Percentiles rank a stretch among this genome's conserved stretches.
These are phyloP conservation scores for Colletotrichum higginsianum DNA, from an alignment of 2,329 filamentous ascomycete genomes.

Conservation along the genomic window DNA sequence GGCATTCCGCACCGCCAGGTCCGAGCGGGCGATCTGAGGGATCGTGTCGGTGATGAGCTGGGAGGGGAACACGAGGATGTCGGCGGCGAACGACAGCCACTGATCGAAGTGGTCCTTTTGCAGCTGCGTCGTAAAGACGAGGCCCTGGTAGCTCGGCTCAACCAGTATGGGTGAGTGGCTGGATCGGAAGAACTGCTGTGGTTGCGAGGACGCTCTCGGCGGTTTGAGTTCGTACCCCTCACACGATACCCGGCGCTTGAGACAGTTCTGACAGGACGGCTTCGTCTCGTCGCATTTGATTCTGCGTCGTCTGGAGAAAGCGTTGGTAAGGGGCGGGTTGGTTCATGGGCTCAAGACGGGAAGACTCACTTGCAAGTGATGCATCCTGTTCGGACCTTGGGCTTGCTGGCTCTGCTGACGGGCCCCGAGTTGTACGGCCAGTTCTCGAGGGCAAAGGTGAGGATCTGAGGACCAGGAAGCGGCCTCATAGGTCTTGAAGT, in stretches of 20 bases:
- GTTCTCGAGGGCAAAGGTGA: conserved; percentile 36
- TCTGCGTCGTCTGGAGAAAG: conserved; percentile 19
- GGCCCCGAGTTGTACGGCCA: conserved; percentile 33
- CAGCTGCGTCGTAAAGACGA: conserved; percentile 33
- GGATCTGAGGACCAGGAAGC: conserved; percentile 14
- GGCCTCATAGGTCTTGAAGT: conserved; percentile 10
- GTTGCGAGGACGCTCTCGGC: not conserved
- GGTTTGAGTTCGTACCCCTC: conserved; percentile 33
- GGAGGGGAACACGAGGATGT: conserved; percentile 32
- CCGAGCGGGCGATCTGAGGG: conserved; percentile 36
- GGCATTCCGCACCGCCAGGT: conserved; percentile 52
- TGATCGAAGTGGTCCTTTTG: conserved; percentile 35
- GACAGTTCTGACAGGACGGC: conserved; percentile 32
- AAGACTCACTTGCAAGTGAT: conserved; percentile 39
- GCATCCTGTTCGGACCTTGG: conserved; percentile 43
- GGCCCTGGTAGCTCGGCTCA: conserved; percentile 33
- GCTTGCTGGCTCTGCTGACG: conserved; percentile 38
- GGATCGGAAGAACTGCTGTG: not conserved
- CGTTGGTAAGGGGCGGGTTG: not conserved
- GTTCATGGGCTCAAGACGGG: not conserved
- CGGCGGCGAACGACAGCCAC: conserved; percentile 27
- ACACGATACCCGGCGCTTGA: conserved; percentile 25
- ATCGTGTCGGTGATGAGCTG: conserved; percentile 42
- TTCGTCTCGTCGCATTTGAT: conserved; percentile 37
- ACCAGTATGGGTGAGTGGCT: conserved; percentile 18